Evolutionary conservation across 345 rosid genomes (phyloP).

Genomic region (Ailanthus altissimus): DNA sequence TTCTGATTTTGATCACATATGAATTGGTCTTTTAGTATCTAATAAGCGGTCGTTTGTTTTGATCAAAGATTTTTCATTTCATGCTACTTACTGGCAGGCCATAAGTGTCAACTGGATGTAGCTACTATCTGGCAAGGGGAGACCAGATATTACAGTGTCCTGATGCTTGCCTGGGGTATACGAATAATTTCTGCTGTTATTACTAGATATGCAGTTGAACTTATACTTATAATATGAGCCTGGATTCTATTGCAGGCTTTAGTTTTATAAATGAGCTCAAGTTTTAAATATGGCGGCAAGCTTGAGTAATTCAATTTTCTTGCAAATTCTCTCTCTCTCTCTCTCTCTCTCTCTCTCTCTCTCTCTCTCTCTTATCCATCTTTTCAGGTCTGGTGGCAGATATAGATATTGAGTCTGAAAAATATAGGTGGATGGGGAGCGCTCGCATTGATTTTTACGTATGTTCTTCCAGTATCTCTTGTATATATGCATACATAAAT

Average conservation of each 20-base stretch:
- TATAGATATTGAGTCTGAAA: conserved; percentile 93
- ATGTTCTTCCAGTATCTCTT: conserved; percentile 31
- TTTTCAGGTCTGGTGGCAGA: conserved; percentile 88
- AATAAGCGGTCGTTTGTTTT: conserved; percentile 2
- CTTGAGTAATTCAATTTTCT: conserved; percentile 11
- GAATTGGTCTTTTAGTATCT: neutral
- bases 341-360: neutral
- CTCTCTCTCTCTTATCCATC: conserved; percentile 15
- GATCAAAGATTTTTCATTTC: conserved; percentile 6
- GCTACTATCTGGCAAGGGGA: conserved; percentile 78
- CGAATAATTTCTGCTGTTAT: neutral
- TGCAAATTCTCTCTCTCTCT: neutral
- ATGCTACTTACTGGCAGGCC: conserved; percentile 51
- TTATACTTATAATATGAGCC: neutral
- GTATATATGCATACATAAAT: neutral
- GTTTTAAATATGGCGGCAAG: conserved; percentile 3
- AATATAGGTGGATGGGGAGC: conserved; percentile 96
- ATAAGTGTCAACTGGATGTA: conserved; percentile 70
- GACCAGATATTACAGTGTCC: conserved; percentile 69
- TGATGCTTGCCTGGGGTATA: conserved; percentile 98
- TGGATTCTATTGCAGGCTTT: conserved; percentile 10
- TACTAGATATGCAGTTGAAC: conserved; percentile 11
- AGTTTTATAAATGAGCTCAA: conserved; percentile 1
- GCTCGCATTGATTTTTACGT: conserved; percentile 84
- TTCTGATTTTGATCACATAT: neutral